phyloP scores from a whole-genome alignment of 148 eudicot genomes.

The Rhododendron simsii region DNA sequence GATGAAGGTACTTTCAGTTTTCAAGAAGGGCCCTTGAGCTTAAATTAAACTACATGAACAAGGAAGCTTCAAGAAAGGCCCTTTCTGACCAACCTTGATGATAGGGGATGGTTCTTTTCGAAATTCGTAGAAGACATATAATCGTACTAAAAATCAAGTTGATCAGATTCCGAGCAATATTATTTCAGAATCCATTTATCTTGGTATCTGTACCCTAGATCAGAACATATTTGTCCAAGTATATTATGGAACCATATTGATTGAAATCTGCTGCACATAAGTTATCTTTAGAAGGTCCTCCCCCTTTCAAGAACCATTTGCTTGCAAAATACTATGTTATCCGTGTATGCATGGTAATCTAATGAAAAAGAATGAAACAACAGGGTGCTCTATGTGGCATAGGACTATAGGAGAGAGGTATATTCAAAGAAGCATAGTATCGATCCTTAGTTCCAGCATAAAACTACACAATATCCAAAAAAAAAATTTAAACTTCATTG shows the following conservation, averaged over 20 bases:
- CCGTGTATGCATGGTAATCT: neutral
- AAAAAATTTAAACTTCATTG: neutral
- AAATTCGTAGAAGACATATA: neutral
- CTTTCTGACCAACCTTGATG: neutral
- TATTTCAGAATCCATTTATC: neutral
- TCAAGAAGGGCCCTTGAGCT: neutral
- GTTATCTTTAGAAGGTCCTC: neutral
- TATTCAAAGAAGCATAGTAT: neutral
- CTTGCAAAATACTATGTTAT: neutral
- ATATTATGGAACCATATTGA: neutral
- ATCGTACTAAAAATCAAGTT: neutral
- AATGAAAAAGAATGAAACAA: neutral
- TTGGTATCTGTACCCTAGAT: neutral
- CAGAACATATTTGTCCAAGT: neutral
- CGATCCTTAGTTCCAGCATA: neutral
- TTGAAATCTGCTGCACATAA: neutral
- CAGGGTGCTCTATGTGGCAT: neutral
- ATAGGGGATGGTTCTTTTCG: neutral
- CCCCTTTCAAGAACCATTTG: neutral
- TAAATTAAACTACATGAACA: neutral
- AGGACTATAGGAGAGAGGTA: neutral
- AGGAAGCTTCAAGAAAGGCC: neutral
- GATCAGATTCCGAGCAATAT: neutral
- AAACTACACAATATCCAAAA: neutral
- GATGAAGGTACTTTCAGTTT: neutral